A percentile compares a stretch with the other conserved stretches of the same genome.
These are phyloP conservation scores for Heliamphora pulchella DNA, from an alignment of 179 eudicot genomes.

Conservation along the genomic window DNA sequence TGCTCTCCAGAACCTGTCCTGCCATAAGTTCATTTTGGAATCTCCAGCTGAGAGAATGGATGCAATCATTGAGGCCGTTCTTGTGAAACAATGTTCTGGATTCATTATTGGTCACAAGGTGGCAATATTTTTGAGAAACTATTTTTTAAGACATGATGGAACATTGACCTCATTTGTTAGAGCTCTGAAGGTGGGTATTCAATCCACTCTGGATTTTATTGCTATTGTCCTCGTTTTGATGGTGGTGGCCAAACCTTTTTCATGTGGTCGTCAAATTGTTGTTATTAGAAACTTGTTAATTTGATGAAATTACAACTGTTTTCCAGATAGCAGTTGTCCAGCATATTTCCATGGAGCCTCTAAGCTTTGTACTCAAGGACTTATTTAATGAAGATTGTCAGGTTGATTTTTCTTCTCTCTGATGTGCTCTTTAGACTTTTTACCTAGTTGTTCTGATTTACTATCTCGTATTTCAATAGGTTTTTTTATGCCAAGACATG, in stretches of 20 bases:
- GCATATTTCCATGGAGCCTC: slow-evolving; percentile 58
- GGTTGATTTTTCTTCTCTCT: slow-evolving; percentile 32
- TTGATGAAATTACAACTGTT: slow-evolving; percentile 18
- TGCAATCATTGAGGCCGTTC: slow-evolving; percentile 64
- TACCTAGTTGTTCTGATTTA: slow-evolving; percentile 9
- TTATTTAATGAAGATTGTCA: slow-evolving; percentile 37
- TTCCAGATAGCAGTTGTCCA: slow-evolving; percentile 63
- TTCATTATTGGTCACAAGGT: slow-evolving; percentile 69
- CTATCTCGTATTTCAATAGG: background rate
- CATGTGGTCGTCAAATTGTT: slow-evolving; percentile 11
- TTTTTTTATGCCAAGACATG: slow-evolving; percentile 1
- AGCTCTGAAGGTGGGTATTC: slow-evolving; percentile 64
- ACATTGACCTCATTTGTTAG: slow-evolving; percentile 67
- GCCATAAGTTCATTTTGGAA: slow-evolving; percentile 50
- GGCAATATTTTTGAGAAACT: slow-evolving; percentile 68
- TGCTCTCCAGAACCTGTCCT: slow-evolving; percentile 42
- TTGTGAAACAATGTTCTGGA: slow-evolving; percentile 52
- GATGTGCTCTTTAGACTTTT: background rate
- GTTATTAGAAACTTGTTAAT: background rate
- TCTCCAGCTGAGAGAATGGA: slow-evolving; percentile 86
- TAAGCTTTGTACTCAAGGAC: slow-evolving; percentile 49
- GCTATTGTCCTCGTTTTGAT: background rate
- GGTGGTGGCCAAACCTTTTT: background rate
- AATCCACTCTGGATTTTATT: background rate
- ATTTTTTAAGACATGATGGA: slow-evolving; percentile 82